These are phyloP conservation scores for Oryza rufipogon DNA, from an alignment of 176 grass and related monocot genomes.

Conservation along the genomic window DNA sequence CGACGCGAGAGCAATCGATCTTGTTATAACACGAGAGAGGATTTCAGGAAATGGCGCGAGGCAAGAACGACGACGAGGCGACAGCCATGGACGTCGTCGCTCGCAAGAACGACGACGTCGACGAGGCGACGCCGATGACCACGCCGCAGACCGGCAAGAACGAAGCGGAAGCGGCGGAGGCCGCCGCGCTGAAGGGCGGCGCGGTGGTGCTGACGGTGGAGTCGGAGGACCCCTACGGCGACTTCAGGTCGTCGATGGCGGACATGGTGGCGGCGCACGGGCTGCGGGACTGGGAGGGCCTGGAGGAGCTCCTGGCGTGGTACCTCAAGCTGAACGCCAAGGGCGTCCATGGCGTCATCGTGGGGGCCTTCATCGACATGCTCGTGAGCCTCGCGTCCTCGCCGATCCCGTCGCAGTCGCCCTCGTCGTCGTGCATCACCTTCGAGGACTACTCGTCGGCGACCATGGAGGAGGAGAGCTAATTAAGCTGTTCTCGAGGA, in stretches of 20 bases:
- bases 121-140: not conserved
- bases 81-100: not conserved
- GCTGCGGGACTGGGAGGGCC: conserved; percentile 69
- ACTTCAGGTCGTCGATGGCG: conserved; percentile 77
- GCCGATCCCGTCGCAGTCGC: conserved; percentile 41
- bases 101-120: not conserved
- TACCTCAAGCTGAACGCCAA: conserved; percentile 83
- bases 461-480: conserved; percentile 49
- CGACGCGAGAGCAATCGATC: not conserved
- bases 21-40: not conserved
- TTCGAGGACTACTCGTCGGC: conserved; percentile 66
- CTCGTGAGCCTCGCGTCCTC: conserved; percentile 45
- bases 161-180: not conserved
- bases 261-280: conserved; percentile 80
- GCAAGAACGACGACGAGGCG: not conserved
- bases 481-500: not conserved
- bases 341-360: conserved; percentile 65
- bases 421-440: conserved; percentile 74
- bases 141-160: not conserved
- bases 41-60: conserved; percentile 23
- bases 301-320: conserved; percentile 79
- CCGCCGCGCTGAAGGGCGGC: conserved; percentile 35
- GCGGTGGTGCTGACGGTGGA: conserved; percentile 59
- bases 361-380: conserved; percentile 78
- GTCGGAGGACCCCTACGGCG: conserved; percentile 66